Evolutionary conservation across 2,329 filamentous ascomycete genomes (phyloP).

Genomic region (Fusarium sp.): DNA sequence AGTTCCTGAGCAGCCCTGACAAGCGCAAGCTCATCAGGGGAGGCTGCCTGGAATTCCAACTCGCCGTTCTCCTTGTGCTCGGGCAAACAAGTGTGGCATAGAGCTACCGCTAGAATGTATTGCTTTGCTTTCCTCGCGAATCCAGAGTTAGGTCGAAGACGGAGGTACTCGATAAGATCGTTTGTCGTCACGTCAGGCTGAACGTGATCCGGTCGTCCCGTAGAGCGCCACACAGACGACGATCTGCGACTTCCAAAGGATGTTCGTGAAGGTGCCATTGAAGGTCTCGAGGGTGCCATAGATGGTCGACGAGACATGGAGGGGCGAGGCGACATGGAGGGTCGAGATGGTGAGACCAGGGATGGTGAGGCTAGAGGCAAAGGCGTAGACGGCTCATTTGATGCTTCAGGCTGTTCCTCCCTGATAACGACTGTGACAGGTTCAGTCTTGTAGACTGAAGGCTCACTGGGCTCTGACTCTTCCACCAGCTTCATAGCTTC

Average conservation of each 20-base stretch:
- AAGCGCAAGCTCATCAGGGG: conserved; percentile 89
- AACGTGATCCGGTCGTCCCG: conserved; percentile 62
- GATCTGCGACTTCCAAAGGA: conserved; percentile 58
- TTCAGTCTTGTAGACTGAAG: conserved; percentile 50
- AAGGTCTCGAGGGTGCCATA: conserved; percentile 48
- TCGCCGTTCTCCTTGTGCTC: conserved; percentile 78
- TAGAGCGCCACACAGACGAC: conserved; percentile 66
- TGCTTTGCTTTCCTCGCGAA: conserved; percentile 86
- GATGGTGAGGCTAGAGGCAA: conserved; percentile 49
- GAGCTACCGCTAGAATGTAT: conserved; percentile 85
- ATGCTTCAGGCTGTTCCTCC: conserved; percentile 46
- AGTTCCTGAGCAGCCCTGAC: conserved; percentile 89
- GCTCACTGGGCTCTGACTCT: conserved; percentile 44
- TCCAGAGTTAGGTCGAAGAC: conserved; percentile 78
- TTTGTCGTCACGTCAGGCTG: conserved; percentile 75
- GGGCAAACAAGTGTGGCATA: conserved; percentile 93
- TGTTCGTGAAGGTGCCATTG: conserved; percentile 50
- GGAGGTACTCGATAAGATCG: conserved; percentile 85
- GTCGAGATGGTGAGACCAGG: conserved; percentile 51
- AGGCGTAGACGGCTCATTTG: conserved; percentile 20
- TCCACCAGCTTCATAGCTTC: conserved; percentile 39
- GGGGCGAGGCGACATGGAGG: conserved; percentile 47
- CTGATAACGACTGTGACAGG: conserved; percentile 51
- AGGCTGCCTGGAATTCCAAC: conserved; percentile 88
- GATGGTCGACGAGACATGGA: conserved; percentile 47